Evolutionary conservation across 805 yeast genomes (phyloP).

Genomic region (Cyberlindnera japonica): DNA sequence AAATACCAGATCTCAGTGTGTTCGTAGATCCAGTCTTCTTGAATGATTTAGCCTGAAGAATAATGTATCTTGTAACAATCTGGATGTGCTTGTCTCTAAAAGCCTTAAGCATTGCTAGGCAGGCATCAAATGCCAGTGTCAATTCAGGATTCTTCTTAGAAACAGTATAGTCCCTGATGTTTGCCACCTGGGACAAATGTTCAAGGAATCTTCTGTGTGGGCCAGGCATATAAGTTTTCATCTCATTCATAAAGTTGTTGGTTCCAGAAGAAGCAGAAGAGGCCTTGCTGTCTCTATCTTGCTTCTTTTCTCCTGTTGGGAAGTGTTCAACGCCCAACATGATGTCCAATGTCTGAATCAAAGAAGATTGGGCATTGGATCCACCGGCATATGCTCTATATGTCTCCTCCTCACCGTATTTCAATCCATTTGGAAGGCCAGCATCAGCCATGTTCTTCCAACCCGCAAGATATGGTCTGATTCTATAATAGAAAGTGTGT

Average conservation of each 20-base stretch:
- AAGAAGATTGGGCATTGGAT: conserved; percentile 88
- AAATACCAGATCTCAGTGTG: conserved; percentile 62
- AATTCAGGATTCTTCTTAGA: conserved; percentile 49
- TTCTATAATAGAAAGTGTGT: conserved; percentile 78
- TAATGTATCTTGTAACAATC: conserved; percentile 82
- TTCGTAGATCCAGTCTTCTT: conserved; percentile 48
- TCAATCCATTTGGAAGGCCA: conserved; percentile 76
- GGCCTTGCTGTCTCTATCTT: conserved; percentile 16
- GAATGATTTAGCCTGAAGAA: conserved; percentile 67
- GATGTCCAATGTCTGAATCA: conserved; percentile 83
- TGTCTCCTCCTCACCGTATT: conserved; percentile 61
- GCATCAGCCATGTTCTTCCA: conserved; percentile 90
- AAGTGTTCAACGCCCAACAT: conserved; percentile 72
- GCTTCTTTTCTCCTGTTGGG: conserved; percentile 61
- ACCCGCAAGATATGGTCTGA: conserved; percentile 89
- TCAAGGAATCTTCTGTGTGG: conserved; percentile 72
- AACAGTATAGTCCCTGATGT: conserved; percentile 61
- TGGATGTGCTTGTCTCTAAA: conserved; percentile 93
- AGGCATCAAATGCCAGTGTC: conserved; percentile 76
- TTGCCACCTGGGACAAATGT: conserved; percentile 54
- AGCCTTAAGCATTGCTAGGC: conserved; percentile 80
- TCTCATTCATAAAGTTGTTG: conserved; percentile 66
- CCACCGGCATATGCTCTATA: conserved; percentile 78
- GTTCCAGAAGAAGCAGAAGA: conserved; percentile 29
- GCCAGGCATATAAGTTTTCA: conserved; percentile 90